These are phyloP conservation scores for Lodderomyces metapsilosis DNA, from an alignment of 1,139 yeast species.

Conservation along the genomic window DNA sequence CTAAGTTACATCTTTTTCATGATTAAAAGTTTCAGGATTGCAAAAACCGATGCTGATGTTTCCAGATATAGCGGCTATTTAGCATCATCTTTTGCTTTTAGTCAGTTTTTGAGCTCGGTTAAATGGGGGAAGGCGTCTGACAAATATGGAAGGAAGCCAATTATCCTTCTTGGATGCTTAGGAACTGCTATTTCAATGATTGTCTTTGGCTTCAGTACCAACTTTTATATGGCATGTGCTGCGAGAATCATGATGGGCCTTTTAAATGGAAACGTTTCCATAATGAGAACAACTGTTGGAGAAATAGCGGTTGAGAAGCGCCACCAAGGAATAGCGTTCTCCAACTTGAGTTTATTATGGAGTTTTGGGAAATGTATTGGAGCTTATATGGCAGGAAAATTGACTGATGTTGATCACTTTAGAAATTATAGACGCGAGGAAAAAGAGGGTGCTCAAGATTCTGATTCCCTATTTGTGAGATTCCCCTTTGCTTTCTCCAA, in stretches of 20 bases:
- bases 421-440: slow-evolving; percentile 8
- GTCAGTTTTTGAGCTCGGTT: slow-evolving; percentile 54
- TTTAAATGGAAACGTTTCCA: slow-evolving; percentile 62
- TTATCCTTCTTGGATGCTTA: slow-evolving; percentile 48
- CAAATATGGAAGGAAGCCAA: slow-evolving; percentile 55
- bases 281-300: slow-evolving; percentile 58
- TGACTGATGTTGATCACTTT: slow-evolving; percentile 10
- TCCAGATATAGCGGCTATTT: slow-evolving; percentile 59
- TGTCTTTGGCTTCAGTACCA: slow-evolving; percentile 51
- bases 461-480: slow-evolving; percentile 5
- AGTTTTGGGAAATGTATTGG: slow-evolving; percentile 42
- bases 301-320: slow-evolving; percentile 55
- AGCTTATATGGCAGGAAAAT: slow-evolving; percentile 8
- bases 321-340: slow-evolving; percentile 62
- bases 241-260: slow-evolving; percentile 56
- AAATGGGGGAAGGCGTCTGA: slow-evolving; percentile 62
- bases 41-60: slow-evolving; percentile 50
- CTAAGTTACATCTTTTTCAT: slow-evolving; percentile 66
- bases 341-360: slow-evolving; percentile 59
- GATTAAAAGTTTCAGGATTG: slow-evolving; percentile 56
- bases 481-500: slow-evolving; percentile 64
- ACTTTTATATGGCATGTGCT: slow-evolving; percentile 48
- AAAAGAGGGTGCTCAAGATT: background rate
- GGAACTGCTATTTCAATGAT: slow-evolving; percentile 52
- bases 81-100: slow-evolving; percentile 54